Conservation (phyloP, 371 early-diverging fungal genomes). For the Lichtheimia corymbifera region DNA sequence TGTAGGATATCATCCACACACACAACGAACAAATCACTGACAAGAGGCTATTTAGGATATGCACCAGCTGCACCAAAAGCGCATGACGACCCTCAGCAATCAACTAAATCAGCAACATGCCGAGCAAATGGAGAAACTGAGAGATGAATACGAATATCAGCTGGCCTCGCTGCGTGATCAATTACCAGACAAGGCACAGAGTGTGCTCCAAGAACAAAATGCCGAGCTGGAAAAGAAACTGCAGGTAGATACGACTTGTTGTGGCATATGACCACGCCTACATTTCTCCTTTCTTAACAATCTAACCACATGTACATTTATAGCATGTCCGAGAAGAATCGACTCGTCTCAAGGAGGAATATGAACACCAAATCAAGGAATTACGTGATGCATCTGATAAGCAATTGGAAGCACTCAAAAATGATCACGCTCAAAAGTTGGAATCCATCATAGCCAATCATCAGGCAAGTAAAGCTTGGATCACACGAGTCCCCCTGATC, state of each 20-base stretch:
- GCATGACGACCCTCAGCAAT: slow-evolving; percentile 20
- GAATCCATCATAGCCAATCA: slow-evolving; percentile 7
- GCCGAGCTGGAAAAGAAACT: slow-evolving; percentile 16
- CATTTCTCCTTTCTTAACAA: neutral
- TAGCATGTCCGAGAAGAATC: slow-evolving; percentile 5
- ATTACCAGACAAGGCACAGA: slow-evolving; percentile 8
- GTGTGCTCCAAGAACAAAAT: slow-evolving; percentile 14
- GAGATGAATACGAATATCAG: slow-evolving; percentile 16
- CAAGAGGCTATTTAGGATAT: slow-evolving; percentile 13
- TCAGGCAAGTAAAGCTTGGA: slow-evolving; percentile 4
- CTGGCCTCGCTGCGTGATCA: slow-evolving; percentile 10
- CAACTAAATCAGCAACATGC: slow-evolving; percentile 21
- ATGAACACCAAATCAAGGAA: slow-evolving; percentile 1
- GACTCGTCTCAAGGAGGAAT: slow-evolving; percentile 1
- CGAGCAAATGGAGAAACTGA: slow-evolving; percentile 17
- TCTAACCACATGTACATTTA: neutral
- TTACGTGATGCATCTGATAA: neutral
- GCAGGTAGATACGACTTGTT: neutral
- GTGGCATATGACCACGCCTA: neutral
- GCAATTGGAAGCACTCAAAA: neutral
- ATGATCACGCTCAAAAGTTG: slow-evolving; percentile 5
- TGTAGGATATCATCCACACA: too few species aligned
- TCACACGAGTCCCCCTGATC: neutral
- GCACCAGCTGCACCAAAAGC: slow-evolving; percentile 24
- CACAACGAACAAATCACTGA: neutral